Conservation (phyloP, 2,329 filamentous ascomycete species). For the Colletotrichum trifolii region DNA sequence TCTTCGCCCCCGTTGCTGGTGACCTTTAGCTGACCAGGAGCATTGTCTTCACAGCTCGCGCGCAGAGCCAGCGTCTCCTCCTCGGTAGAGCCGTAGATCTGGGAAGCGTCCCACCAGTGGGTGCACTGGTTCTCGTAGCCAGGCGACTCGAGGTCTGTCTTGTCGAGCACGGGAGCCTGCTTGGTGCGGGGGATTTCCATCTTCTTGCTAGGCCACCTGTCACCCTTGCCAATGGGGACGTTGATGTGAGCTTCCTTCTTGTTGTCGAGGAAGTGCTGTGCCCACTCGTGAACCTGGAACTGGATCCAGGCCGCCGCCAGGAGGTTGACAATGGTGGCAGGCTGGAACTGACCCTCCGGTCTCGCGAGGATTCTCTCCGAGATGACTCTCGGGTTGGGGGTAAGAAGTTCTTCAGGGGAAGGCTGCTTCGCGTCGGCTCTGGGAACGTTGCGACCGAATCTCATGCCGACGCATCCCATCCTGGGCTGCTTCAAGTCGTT, state of each 20-base stretch:
- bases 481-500: constrained; percentile 52
- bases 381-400: constrained; percentile 52
- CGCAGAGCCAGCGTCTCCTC: constrained; percentile 49
- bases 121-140: constrained; percentile 56
- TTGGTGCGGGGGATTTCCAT: constrained; percentile 52
- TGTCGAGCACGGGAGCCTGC: constrained; percentile 47
- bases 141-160: constrained; percentile 49
- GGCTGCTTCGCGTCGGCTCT: constrained; percentile 49
- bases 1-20: no score
- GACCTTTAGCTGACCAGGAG: no score
- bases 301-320: constrained; percentile 62
- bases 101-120: constrained; percentile 59
- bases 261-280: constrained; percentile 43
- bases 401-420: constrained; percentile 53
- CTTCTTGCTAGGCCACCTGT: constrained; percentile 46
- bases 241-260: no score
- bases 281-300: constrained; percentile 59
- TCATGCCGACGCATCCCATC: constrained; percentile 58
- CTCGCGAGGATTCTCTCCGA: constrained; percentile 55
- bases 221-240: constrained; percentile 33
- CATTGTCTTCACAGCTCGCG: constrained; percentile 32
- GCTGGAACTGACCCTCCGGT: constrained; percentile 51
- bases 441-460: constrained; percentile 57
- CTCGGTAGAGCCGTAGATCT: constrained; percentile 58
- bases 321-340: constrained; percentile 57